Evolutionary conservation across 139 green algal species (phyloP).

Genomic region (Chlamydomonas sp.): DNA sequence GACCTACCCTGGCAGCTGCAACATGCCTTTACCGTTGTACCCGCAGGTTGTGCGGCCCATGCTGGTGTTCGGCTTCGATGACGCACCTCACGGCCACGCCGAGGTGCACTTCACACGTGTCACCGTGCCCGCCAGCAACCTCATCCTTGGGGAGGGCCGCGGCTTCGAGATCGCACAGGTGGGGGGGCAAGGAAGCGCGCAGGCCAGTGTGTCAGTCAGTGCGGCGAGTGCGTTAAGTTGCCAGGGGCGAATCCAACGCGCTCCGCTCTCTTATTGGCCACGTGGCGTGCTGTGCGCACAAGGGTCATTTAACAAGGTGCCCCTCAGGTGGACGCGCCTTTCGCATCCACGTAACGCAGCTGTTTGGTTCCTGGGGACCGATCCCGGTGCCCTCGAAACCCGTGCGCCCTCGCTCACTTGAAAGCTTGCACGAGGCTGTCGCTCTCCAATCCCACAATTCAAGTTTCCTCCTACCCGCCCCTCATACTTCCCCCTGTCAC

Average conservation of each 20-base stretch:
- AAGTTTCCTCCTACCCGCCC: background rate
- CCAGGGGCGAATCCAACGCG: too few species aligned
- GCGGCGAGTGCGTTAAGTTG: too few species aligned
- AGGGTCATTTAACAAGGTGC: too few species aligned
- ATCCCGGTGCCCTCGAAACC: too few species aligned
- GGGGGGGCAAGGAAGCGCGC: background rate
- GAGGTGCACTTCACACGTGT: slow-evolving; percentile 67
- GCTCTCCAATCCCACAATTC: too few species aligned
- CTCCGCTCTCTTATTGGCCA: background rate
- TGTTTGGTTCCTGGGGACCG: too few species aligned
- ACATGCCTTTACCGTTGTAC: background rate
- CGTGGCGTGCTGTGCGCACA: background rate
- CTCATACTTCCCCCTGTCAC: background rate
- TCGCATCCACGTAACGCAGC: too few species aligned
- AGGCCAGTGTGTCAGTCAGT: too few species aligned
- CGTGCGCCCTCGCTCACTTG: too few species aligned
- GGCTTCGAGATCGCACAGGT: slow-evolving; percentile 96
- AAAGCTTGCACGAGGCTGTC: too few species aligned
- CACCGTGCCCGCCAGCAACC: slow-evolving; percentile 19
- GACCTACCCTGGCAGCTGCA: too few species aligned
- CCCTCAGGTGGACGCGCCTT: too few species aligned
- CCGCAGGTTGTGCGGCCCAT: slow-evolving; percentile 22
- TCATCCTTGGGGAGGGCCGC: slow-evolving; percentile 80
- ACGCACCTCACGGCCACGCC: slow-evolving; percentile 96
- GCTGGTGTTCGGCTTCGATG: slow-evolving; percentile 92